Evolutionary conservation across 495 filamentous ascomycete genomes (phyloP).

Genomic region (Neurospora sp.): DNA sequence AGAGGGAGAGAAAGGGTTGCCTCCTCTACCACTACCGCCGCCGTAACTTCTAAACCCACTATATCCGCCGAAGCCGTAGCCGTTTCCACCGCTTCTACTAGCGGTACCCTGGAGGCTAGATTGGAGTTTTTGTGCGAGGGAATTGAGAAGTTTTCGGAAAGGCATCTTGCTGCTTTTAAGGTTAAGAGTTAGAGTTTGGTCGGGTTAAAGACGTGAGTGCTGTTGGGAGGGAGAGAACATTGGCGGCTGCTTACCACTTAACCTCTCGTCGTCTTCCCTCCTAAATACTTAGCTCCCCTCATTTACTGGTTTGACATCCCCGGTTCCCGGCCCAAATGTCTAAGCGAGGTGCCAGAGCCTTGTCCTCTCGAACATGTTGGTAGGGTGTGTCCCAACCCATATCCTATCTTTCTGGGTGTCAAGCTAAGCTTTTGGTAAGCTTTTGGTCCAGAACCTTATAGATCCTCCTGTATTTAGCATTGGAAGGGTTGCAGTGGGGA

Average conservation of each 20-base stretch:
- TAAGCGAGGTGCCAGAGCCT: not conserved
- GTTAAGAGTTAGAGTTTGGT: not conserved
- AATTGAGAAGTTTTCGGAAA: conserved; percentile 13
- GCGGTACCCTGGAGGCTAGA: not conserved
- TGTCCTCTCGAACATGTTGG: not conserved
- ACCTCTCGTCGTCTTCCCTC: no score
- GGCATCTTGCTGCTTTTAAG: not conserved
- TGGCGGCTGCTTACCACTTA: not conserved
- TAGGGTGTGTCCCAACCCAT: no score
- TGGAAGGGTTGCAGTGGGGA: not conserved
- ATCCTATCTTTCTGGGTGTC: no score
- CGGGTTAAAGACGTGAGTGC: not conserved
- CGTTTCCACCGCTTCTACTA: not conserved
- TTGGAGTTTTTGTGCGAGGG: not conserved
- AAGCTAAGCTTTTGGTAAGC: not conserved
- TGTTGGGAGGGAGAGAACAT: not conserved
- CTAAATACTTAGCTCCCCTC: not conserved
- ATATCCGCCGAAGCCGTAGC: not conserved
- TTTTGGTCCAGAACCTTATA: not conserved
- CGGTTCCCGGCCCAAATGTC: not conserved
- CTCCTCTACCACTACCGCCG: not conserved
- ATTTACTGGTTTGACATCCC: not conserved
- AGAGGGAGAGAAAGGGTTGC: not conserved
- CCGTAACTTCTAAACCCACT: not conserved
- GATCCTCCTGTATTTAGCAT: not conserved